A percentile compares a stretch with the other conserved stretches of the same genome.
Evolutionary conservation across 441 rosid species (phyloP).

Genomic region (Geranium incanum): DNA sequence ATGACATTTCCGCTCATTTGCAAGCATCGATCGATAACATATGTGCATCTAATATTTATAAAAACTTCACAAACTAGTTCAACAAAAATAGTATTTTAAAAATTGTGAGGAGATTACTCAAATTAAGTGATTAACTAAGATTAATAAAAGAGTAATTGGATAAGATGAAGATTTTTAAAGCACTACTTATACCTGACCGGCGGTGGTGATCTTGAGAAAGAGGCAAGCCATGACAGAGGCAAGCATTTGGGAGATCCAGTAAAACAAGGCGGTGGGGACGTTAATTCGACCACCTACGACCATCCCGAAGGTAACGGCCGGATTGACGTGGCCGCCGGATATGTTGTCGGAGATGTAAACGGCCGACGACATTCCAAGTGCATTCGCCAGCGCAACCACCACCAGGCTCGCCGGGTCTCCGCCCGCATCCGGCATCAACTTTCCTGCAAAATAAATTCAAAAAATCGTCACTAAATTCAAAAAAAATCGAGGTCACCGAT

Average conservation of each 20-base stretch:
- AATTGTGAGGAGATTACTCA: too few species aligned
- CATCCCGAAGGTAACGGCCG: slow-evolving; percentile 83
- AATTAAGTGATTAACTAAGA: too few species aligned
- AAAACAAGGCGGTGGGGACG: slow-evolving; percentile 59
- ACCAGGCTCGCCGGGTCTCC: slow-evolving; percentile 42
- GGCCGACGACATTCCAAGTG: slow-evolving; percentile 62
- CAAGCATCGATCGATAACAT: too few species aligned
- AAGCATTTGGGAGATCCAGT: slow-evolving; percentile 77
- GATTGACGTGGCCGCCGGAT: slow-evolving; percentile 85
- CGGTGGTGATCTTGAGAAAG: slow-evolving; percentile 49
- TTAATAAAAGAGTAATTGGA: too few species aligned
- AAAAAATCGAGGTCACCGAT: too few species aligned
- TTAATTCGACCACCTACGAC: slow-evolving; percentile 61
- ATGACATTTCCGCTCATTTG: too few species aligned
- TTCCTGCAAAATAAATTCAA: not conserved
- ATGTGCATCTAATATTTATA: too few species aligned
- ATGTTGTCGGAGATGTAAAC: slow-evolving; percentile 51
- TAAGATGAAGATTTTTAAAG: too few species aligned
- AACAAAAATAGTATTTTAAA: too few species aligned
- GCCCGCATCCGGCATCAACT: slow-evolving; percentile 34
- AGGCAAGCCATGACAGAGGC: slow-evolving; percentile 83
- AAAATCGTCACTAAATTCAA: not conserved
- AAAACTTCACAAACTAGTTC: too few species aligned
- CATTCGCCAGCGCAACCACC: slow-evolving; percentile 55
- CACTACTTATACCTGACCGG: slow-evolving; percentile 37